Percentiles rank a stretch among this genome's conserved stretches.
Evolutionary conservation across 305 asterid genomes (phyloP).

Genomic region (Petunia hybrid): DNA sequence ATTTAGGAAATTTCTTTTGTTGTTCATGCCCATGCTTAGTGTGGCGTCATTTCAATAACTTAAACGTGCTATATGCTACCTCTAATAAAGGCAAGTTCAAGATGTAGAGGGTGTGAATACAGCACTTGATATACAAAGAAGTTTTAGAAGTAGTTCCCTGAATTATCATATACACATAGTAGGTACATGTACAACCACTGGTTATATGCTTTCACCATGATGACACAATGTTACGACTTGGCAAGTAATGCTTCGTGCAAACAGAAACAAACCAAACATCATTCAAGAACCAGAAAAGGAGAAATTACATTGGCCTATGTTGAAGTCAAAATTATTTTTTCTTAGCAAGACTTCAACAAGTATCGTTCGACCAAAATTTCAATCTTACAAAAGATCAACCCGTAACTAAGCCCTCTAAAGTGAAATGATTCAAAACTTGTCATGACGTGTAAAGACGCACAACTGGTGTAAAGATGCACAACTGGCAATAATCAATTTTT

Average conservation of each 20-base stretch:
- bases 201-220: no score
- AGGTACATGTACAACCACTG: no score
- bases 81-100: no score
- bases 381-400: conserved; percentile 8
- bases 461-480: neutral
- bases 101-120: no score
- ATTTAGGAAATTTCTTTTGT: no score
- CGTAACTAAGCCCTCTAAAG: neutral
- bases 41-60: no score
- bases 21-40: no score
- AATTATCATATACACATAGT: no score
- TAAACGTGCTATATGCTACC: no score
- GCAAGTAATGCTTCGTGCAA: neutral
- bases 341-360: neutral
- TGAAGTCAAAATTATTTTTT: conserved; percentile 8
- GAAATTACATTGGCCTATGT: neutral
- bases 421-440: neutral
- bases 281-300: conserved; percentile 13
- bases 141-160: no score
- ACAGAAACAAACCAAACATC: neutral
- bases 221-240: neutral
- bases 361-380: conserved; percentile 12
- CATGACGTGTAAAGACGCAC: neutral
- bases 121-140: no score
- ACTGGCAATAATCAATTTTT: neutral